A percentile compares a stretch with the other conserved stretches of the same genome.
Evolutionary conservation across 2,329 filamentous ascomycete species (phyloP).

Genomic region (Aspergillus alliaceus): DNA sequence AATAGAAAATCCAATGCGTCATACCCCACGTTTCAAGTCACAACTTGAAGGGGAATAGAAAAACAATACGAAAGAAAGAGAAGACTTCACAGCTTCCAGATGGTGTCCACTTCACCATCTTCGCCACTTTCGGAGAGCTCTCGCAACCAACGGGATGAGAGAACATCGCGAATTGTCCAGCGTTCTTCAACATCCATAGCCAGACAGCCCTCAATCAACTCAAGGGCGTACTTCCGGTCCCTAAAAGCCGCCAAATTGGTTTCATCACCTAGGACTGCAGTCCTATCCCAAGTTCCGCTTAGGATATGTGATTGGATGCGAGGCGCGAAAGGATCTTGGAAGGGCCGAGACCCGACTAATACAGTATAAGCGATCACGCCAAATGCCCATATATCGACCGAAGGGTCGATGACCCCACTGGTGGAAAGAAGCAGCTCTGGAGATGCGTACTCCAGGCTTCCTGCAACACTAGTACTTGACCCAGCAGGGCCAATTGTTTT

Average conservation of each 20-base stretch:
- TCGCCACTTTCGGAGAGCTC: slow-evolving; percentile 36
- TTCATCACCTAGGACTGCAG: slow-evolving; percentile 49
- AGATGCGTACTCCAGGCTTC: slow-evolving; percentile 58
- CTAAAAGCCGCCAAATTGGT: slow-evolving; percentile 35
- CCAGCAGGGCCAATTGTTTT: slow-evolving; percentile 56
- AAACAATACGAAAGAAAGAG: slow-evolving; percentile 7
- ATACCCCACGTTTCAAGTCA: neutral
- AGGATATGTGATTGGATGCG: slow-evolving; percentile 61
- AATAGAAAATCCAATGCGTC: slow-evolving; percentile 4
- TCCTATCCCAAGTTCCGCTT: slow-evolving; percentile 58
- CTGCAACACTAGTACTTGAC: slow-evolving; percentile 59
- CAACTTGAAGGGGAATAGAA: neutral
- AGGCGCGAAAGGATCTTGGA: slow-evolving; percentile 60
- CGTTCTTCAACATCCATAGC: slow-evolving; percentile 56
- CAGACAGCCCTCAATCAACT: slow-evolving; percentile 61
- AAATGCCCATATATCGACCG: slow-evolving; percentile 67
- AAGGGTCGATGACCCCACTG: slow-evolving; percentile 46
- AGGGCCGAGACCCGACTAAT: slow-evolving; percentile 62
- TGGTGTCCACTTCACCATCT: slow-evolving; percentile 30
- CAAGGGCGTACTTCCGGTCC: slow-evolving; percentile 52
- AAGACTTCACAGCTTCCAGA: slow-evolving; percentile 38
- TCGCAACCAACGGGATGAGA: slow-evolving; percentile 57
- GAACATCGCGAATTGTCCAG: slow-evolving; percentile 58
- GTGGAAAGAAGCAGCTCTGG: slow-evolving; percentile 47
- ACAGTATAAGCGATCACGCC: slow-evolving; percentile 64